phyloP scores from a whole-genome alignment of 148 eudicot species.

The Suaeda aralocaspica region DNA sequence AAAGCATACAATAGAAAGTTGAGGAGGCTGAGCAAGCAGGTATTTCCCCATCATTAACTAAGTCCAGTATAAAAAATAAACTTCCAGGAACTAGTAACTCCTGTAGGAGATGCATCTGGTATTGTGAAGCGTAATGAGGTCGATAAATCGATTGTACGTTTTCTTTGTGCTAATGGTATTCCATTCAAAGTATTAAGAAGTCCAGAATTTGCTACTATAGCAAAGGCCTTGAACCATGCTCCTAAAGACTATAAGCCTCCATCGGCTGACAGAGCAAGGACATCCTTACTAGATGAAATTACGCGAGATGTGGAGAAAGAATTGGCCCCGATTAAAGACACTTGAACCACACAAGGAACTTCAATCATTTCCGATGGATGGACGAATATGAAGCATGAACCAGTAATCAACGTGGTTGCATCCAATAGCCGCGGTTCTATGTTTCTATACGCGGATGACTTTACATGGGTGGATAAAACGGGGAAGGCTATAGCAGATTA shows the following conservation, averaged over 20 bases:
- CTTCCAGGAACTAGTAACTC: not conserved
- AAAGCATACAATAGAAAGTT: not conserved
- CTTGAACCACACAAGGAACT: slow-evolving; percentile 3
- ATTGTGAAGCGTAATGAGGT: too few relatives aligned
- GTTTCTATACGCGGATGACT: slow-evolving; percentile 17
- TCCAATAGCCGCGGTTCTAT: slow-evolving; percentile 11
- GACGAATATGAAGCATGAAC: slow-evolving; percentile 16
- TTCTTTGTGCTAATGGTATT: slow-evolving; percentile 11
- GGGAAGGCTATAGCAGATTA: slow-evolving; percentile 4
- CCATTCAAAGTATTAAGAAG: slow-evolving; percentile 18
- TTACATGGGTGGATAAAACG: slow-evolving; percentile 12
- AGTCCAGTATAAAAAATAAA: not conserved
- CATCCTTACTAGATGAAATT: slow-evolving; percentile 11
- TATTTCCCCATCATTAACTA: not conserved
- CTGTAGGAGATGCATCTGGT: not conserved
- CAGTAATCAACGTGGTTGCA: slow-evolving; percentile 15
- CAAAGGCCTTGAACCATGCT: not conserved
- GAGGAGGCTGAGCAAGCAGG: not conserved
- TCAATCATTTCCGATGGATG: slow-evolving; percentile 27
- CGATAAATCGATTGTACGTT: not conserved
- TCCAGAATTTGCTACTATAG: slow-evolving; percentile 9
- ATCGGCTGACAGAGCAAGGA: slow-evolving; percentile 16
- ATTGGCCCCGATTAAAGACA: slow-evolving; percentile 6
- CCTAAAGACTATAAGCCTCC: slow-evolving; percentile 21
- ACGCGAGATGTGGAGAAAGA: slow-evolving; percentile 8